These are phyloP conservation scores for Xylariaceae sp. DNA, from an alignment of 2,329 filamentous ascomycete genomes.

Conservation along the genomic window DNA sequence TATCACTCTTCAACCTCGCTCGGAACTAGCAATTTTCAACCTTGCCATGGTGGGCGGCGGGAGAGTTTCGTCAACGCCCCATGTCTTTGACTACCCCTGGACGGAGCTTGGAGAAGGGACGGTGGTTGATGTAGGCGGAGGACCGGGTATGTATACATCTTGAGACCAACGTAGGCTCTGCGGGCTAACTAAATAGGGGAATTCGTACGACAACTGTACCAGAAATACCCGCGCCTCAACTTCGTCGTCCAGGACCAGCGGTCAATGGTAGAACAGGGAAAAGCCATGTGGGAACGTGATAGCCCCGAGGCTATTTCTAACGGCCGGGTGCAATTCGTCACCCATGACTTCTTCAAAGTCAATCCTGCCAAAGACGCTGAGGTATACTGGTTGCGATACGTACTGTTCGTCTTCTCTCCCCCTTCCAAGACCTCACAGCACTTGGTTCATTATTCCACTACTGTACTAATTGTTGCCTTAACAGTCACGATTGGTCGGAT, in stretches of 20 bases:
- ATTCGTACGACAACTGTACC: slow-evolving; percentile 3
- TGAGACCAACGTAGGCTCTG: neutral
- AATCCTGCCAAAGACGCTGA: slow-evolving; percentile 29
- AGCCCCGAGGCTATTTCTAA: slow-evolving; percentile 3
- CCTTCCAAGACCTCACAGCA: neutral
- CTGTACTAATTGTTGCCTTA: neutral
- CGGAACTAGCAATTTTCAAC: slow-evolving; percentile 1
- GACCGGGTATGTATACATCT: slow-evolving; percentile 1
- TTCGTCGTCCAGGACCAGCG: slow-evolving; percentile 6
- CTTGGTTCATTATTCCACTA: too few species aligned
- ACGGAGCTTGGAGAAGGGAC: slow-evolving; percentile 1
- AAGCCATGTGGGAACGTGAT: neutral
- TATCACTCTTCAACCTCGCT: too few species aligned
- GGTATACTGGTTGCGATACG: slow-evolving; percentile 27
- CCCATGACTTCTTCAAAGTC: slow-evolving; percentile 29
- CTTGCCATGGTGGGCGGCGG: slow-evolving; percentile 4
- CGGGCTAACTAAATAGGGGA: neutral
- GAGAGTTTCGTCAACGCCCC: neutral
- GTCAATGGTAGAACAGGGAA: slow-evolving; percentile 2
- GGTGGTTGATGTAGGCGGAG: slow-evolving; percentile 7
- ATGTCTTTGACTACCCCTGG: slow-evolving; percentile 9
- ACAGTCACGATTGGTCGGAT: slow-evolving; percentile 32
- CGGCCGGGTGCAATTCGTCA: slow-evolving; percentile 18
- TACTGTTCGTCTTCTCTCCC: slow-evolving; percentile 14
- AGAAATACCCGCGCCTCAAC: neutral